Evolutionary conservation across 2,329 filamentous ascomycete species (phyloP), one percentile per base, ranked within the genome.

Genomic region (Hirsutella rhossiliensis): DNA sequence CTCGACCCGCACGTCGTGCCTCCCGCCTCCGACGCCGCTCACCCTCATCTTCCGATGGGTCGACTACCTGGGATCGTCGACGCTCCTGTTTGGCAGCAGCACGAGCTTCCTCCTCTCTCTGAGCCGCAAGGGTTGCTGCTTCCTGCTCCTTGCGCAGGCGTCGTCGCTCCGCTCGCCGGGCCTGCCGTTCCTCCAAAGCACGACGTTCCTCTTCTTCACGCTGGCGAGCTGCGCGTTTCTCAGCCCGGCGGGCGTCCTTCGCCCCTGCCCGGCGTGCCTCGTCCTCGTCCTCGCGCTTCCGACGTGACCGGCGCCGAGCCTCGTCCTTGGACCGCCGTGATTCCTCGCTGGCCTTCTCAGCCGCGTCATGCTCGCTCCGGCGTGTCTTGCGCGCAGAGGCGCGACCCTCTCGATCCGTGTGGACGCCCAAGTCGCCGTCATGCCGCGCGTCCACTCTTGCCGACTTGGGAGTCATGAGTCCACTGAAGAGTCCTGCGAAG

Each of bases 401-500:
- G 40, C 78, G 73, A 19, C 74, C 76, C 57, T 84, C 82, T 23
- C 71, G 66, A 12, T 81, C 77, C 28, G 71, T 76, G 3, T 72
- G 65, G 45, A 68, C 64, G 7, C 63, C 59, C 11, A 58, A 63
- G 27, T 72, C 72, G 13, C 60, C 71, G 34, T 77, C 75, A 36
- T 60, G 64, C 45, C 69, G 72, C 8, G 62, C 66, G 34, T 74
- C 77, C 5, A 68, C 62, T 51, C 64, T 60, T 38, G 50, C 68
- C 12, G 67, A 52, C 48, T 66, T 69, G 9, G 69, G 62, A 41
- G 68, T 67, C 48, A 69, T 71, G 13, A 81, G 59, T 28, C 76
- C 76, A 42, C 78, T 77, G 50, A 88, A 79, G 6, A 87, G 66
- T 27, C 76, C 72, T 23, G 73, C 68, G 20, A 82, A 60, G 4